Evolutionary conservation across 805 yeast genomes (phyloP).

Genomic region (Metschnikowia koreensis): DNA sequence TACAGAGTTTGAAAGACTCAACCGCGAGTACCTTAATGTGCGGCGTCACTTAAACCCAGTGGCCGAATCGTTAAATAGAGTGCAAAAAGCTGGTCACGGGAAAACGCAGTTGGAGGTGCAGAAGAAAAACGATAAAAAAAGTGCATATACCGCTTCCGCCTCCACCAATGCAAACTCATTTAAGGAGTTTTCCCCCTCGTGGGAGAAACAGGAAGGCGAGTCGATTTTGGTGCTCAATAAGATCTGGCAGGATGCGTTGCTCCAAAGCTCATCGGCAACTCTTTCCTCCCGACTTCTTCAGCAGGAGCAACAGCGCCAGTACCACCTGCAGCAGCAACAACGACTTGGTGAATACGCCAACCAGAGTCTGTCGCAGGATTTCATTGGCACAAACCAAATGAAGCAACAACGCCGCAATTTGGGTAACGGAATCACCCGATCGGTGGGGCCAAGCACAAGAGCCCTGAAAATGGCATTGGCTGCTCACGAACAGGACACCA

Average conservation of each 20-base stretch:
- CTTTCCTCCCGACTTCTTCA: constrained; percentile 11
- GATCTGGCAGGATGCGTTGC: constrained; percentile 43
- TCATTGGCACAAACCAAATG: constrained; percentile 5
- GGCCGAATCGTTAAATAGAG: constrained; percentile 57
- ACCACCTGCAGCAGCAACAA: constrained; percentile 4
- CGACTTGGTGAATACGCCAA: constrained; percentile 3
- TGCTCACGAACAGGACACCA: constrained; percentile 12
- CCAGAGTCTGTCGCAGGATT: constrained; percentile 5
- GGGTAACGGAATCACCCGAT: neutral
- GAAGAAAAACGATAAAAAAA: constrained; percentile 21
- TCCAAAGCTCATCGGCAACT: constrained; percentile 17
- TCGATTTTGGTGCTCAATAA: constrained; percentile 24
- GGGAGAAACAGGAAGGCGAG: constrained; percentile 32
- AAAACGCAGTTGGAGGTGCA: constrained; percentile 22
- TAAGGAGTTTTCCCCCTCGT: constrained; percentile 33
- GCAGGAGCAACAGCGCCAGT: constrained; percentile 13
- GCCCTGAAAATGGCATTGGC: constrained; percentile 37
- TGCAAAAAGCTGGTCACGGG: constrained; percentile 26
- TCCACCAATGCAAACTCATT: constrained; percentile 29
- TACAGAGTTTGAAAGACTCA: constrained; percentile 75
- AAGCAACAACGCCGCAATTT: constrained; percentile 6
- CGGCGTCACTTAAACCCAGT: constrained; percentile 71
- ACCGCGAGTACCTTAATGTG: constrained; percentile 70
- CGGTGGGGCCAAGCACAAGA: constrained; percentile 30
- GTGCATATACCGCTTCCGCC: constrained; percentile 6